These are phyloP conservation scores for Trichoderma erinaceum DNA, from an alignment of 495 filamentous ascomycete species.

Conservation along the genomic window DNA sequence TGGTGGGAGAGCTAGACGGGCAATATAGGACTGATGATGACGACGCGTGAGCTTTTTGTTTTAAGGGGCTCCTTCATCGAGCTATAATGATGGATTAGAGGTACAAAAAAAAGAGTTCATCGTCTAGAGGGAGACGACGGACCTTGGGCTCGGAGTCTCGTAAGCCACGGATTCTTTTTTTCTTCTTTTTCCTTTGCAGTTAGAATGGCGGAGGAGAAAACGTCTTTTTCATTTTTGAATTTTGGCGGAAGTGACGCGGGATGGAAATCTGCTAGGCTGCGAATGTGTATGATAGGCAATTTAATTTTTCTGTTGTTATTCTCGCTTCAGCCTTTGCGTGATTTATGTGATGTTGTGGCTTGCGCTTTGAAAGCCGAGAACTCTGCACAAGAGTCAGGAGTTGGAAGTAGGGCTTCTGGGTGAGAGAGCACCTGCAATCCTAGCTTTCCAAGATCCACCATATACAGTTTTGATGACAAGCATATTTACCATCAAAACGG, in stretches of 20 bases:
- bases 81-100: constrained; percentile 5
- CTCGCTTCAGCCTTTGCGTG: background rate
- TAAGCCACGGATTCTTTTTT: background rate
- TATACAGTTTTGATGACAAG: no score
- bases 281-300: constrained; percentile 15
- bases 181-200: background rate
- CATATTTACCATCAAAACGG: no score
- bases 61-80: background rate
- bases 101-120: background rate
- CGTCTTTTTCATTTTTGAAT: constrained; percentile 9
- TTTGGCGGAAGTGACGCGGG: background rate
- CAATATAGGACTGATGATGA: background rate
- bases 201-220: constrained; percentile 18
- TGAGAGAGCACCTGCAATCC: no score
- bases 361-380: background rate
- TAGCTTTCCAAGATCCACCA: no score
- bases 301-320: background rate
- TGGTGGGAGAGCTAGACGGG: background rate
- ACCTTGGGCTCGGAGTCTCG: background rate
- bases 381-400: background rate
- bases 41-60: background rate
- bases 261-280: background rate
- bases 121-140: background rate
- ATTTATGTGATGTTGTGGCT: background rate
- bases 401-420: no score